Evolutionary conservation across 495 filamentous ascomycete genomes (phyloP).

Genomic region (Staphylotrichum tortipilum): DNA sequence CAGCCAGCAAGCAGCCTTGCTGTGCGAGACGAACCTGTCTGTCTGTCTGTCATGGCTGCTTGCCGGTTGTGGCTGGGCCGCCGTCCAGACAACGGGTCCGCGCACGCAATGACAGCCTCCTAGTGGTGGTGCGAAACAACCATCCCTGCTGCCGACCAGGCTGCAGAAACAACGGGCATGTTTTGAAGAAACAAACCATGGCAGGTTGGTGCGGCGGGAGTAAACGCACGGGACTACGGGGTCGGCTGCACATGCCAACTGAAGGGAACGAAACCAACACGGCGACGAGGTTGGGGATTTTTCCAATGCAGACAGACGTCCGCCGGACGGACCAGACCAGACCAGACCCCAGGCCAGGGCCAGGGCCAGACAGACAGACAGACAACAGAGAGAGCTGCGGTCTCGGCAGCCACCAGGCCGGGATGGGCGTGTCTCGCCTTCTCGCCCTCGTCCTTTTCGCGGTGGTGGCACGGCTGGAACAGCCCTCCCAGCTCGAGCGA

Average conservation of each 20-base stretch:
- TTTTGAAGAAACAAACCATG: neutral
- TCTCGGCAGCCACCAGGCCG: neutral
- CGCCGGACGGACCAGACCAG: neutral
- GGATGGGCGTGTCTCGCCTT: neutral
- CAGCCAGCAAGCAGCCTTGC: no score
- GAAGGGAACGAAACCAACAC: neutral
- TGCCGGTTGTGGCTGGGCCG: constrained; percentile 14
- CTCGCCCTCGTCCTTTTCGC: constrained; percentile 13
- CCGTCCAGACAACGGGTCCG: neutral
- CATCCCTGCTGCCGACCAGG: no score
- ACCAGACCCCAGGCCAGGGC: no score
- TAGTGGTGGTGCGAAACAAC: constrained; percentile 2
- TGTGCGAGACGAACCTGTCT: no score
- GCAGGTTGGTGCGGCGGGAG: neutral
- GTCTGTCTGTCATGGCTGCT: no score
- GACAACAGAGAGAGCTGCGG: no score
- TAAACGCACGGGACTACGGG: neutral
- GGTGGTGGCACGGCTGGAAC: constrained; percentile 10
- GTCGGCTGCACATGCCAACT: neutral
- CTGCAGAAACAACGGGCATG: neutral
- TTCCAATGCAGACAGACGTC: no score
- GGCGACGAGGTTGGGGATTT: no score
- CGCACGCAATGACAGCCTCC: constrained; percentile 4
- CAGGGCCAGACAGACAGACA: no score
- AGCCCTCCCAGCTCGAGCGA: neutral